Base-by-base conservation (phyloP, 352 stramenopile species). In the Aphanomyces stellatus region DNA sequence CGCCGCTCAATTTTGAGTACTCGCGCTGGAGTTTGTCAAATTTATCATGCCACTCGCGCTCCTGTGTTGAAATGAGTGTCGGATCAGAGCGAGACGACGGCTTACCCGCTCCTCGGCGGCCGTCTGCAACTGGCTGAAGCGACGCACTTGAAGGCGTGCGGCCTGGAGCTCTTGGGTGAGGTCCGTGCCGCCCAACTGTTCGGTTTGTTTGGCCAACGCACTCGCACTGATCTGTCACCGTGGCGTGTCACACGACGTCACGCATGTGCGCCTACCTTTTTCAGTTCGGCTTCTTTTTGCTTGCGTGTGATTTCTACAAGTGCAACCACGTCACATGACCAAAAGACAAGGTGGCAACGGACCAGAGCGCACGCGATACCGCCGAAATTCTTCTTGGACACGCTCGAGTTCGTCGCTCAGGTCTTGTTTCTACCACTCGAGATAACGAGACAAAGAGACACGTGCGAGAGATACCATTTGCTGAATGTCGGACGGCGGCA, bases 321-420 rank as follows among this genome's bases (percentile, higher is more conserved):
- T 34, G 19, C 35, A 53, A n/a, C 25, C 25, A 28, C 22, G 19
- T 30, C 25, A 28, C 0, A 72, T 28, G 46, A 40, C 41, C 7
- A 46, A 13, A 27, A 51, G n/a, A 6, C 37, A 25, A 8, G 22
- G 1, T 0, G 25, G 22, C 19, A 42, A 33, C 67, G 4, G 62
- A 88, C 80, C 80, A 51, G 86, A 84, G 31, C 86, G 81, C 55
- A 95, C 84, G 25, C 86, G 86, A 73, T 95, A 95, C 31, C 86
- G 81, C 24, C 86, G 82, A 40, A 95, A 95, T 60, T 95, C 86
- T 74, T 95, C 86, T 53, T 95, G 84, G 0, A 95, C 86, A 3
- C 81, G 82, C 41, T 91, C 82, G 34, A 95, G 79, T 53, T 94
- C 86, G 42, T 88, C 78, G 46, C 90, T 90, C 28, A 94, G 59